phyloP scores from a whole-genome alignment of 306 rosid species.

The Neltuma alba region DNA sequence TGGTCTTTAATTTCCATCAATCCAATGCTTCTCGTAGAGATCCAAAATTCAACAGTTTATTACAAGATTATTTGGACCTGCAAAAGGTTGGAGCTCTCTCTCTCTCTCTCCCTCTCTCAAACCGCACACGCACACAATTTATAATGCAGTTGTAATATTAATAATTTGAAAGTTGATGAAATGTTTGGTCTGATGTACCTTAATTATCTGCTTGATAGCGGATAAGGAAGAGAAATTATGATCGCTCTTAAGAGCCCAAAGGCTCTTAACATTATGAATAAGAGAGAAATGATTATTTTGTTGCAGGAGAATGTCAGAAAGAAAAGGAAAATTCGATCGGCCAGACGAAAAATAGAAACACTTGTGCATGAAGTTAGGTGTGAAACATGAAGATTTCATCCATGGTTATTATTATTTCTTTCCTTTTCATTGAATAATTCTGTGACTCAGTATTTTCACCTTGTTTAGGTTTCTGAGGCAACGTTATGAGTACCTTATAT shows the following conservation, averaged over 20 bases:
- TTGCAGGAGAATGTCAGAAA: constrained; percentile 57
- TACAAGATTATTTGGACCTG: constrained; percentile 51
- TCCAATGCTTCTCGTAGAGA: constrained; percentile 20
- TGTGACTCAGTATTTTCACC: constrained; percentile 7
- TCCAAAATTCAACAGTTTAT: constrained; percentile 30
- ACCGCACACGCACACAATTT: not conserved
- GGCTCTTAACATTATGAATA: not conserved
- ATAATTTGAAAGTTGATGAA: no score
- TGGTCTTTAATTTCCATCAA: constrained; percentile 27
- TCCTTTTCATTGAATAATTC: not conserved
- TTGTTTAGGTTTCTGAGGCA: constrained; percentile 58
- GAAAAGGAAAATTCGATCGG: constrained; percentile 47
- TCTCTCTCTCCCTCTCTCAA: not conserved
- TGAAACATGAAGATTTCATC: constrained; percentile 6
- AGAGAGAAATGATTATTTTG: not conserved
- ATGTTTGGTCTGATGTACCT: no score
- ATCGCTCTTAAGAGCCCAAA: not conserved
- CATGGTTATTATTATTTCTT: not conserved
- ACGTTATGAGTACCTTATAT: constrained; percentile 40
- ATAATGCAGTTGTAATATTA: no score
- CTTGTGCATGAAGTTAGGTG: constrained; percentile 65
- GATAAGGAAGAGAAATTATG: no score
- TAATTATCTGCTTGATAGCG: no score
- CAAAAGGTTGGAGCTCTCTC: constrained; percentile 51
- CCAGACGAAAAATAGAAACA: constrained; percentile 36